A percentile compares a stretch with the other conserved stretches of the same genome.
These are phyloP conservation scores for Aspergillus ochraceus DNA, from an alignment of 2,329 filamentous ascomycete species.

Conservation along the genomic window DNA sequence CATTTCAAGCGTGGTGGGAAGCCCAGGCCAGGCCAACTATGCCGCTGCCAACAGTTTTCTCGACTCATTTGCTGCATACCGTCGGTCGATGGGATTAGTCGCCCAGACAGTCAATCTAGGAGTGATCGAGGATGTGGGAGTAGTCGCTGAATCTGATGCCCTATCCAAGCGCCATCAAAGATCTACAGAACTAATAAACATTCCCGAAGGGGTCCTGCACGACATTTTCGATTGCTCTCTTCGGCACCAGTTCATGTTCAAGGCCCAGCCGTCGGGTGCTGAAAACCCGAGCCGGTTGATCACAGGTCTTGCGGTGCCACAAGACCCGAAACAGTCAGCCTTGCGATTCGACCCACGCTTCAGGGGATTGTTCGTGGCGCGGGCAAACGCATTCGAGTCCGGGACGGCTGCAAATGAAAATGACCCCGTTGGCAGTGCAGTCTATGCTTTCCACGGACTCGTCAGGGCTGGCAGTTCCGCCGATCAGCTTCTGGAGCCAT, in stretches of 20 bases:
- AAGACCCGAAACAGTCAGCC: conserved; percentile 3
- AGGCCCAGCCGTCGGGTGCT: neutral
- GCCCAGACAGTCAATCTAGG: conserved; percentile 30
- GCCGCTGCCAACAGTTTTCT: conserved; percentile 26
- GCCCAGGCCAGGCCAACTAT: conserved; percentile 25
- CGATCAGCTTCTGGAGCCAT: neutral
- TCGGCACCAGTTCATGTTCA: neutral
- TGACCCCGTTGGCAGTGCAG: neutral
- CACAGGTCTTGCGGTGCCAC: conserved; percentile 7
- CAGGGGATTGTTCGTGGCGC: conserved; percentile 1
- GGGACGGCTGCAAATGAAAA: neutral
- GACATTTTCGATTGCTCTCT: conserved; percentile 3
- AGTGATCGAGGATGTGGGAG: conserved; percentile 31
- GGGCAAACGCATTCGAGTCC: neutral
- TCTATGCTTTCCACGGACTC: conserved; percentile 1
- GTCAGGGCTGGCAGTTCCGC: neutral
- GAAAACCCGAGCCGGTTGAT: conserved; percentile 3
- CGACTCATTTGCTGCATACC: conserved; percentile 19
- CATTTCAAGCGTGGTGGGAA: conserved; percentile 23
- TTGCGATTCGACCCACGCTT: conserved; percentile 8
- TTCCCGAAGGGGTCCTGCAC: conserved; percentile 5
- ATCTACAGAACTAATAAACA: neutral
- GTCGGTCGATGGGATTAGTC: conserved; percentile 12
- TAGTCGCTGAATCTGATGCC: conserved; percentile 12
- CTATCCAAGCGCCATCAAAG: neutral